phyloP scores from a whole-genome alignment of 1,284 basidiomycete genomes.

The Sanguinoderma infundibulare region DNA sequence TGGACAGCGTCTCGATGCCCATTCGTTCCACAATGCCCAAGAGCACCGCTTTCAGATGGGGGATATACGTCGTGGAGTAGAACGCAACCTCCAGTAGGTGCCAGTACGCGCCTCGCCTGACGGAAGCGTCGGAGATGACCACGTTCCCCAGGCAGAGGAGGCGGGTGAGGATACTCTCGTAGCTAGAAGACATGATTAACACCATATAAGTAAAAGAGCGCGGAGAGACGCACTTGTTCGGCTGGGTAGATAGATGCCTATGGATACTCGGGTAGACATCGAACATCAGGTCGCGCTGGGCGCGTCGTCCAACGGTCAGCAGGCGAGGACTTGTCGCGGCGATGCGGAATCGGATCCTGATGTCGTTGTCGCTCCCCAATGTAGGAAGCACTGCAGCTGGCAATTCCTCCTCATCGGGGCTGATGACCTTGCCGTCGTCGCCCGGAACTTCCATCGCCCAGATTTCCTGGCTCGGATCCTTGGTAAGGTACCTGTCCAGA shows the following conservation, averaged over 20 bases:
- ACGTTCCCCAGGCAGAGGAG: slow-evolving; percentile 83
- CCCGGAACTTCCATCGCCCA: slow-evolving; percentile 45
- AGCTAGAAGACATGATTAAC: slow-evolving; percentile 44
- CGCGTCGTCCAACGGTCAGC: slow-evolving; percentile 48
- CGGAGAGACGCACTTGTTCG: slow-evolving; percentile 49
- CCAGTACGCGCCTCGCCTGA: slow-evolving; percentile 88
- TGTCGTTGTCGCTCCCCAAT: slow-evolving; percentile 73
- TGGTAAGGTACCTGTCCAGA: slow-evolving; percentile 64
- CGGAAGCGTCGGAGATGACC: slow-evolving; percentile 79
- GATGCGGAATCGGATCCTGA: slow-evolving; percentile 84
- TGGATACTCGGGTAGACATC: slow-evolving; percentile 52
- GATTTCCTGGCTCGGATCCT: slow-evolving; percentile 59
- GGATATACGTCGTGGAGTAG: slow-evolving; percentile 49
- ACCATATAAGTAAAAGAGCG: slow-evolving; percentile 8
- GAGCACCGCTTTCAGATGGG: slow-evolving; percentile 72
- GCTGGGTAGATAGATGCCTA: slow-evolving; percentile 44
- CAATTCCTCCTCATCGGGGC: slow-evolving; percentile 36
- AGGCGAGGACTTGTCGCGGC: slow-evolving; percentile 67
- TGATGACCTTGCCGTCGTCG: slow-evolving; percentile 32
- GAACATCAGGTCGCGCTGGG: slow-evolving; percentile 34
- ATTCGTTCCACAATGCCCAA: slow-evolving; percentile 67
- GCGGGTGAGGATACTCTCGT: slow-evolving; percentile 81
- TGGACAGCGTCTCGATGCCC: slow-evolving; percentile 66
- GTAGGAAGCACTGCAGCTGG: slow-evolving; percentile 56
- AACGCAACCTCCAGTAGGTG: slow-evolving; percentile 80